Evolutionary conservation across 2,329 filamentous ascomycete species (phyloP), one percentile per base, ranked within the genome.

Genomic region (Lachnellula subtilissima): DNA sequence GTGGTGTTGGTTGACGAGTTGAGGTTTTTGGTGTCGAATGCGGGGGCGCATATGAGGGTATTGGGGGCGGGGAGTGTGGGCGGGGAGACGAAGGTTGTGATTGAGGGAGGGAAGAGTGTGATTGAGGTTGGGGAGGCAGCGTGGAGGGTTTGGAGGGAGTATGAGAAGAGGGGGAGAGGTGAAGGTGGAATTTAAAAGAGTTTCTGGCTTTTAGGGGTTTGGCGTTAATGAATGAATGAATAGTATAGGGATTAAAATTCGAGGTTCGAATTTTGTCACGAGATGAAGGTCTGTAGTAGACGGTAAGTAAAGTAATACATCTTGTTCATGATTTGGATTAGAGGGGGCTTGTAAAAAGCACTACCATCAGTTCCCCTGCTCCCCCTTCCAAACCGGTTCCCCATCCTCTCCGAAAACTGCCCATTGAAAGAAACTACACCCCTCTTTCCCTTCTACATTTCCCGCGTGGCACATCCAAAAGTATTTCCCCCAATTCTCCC

Each of bases 381-480:
- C 40, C 25, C 54, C 39, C 23, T 64, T 64, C 84, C 86, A 89
- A 1, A 84, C 75, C 0, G 92, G 91, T 63, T 89, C 84, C 1
- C 93, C 93, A 70, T 97, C 87, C 37, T 95, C 85, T 64, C 93
- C 86, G 71, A 96, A 95, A 53, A 86, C 81, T 0, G 88, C 91
- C 91, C 91, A 96, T 59, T 88, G 79, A 64, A 96, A 96, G 66
- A 87, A 94, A 0, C 80, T 76, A 67, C 91, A 96, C 5, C 82
- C 84, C 40, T 84, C 73, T 73, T 79, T 86, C 48, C 82, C 87
- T 0, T 87, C 86, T 2, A 85, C 79, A 65, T 86, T 89, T 6
- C 86, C 84, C 0, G 84, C 84, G 72, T 96, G 84, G 66, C 94
- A 97, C 88, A 93, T 94, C 91, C 91, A 96, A 73, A 95, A 94